Evolutionary conservation across 2,329 filamentous ascomycete genomes (phyloP).

Genomic region (Cladosporium sp.): DNA sequence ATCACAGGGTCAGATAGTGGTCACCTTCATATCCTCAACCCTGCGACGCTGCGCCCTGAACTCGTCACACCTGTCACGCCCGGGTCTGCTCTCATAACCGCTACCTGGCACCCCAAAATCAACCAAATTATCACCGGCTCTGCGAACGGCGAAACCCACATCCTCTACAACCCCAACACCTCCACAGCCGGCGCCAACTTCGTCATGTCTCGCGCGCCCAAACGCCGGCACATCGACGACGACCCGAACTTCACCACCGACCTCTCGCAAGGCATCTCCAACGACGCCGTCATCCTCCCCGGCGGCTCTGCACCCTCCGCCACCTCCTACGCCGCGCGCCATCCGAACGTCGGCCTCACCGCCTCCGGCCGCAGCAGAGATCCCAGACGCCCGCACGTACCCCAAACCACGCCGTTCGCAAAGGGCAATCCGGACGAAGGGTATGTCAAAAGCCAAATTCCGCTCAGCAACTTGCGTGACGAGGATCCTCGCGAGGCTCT

Average conservation of each 20-base stretch:
- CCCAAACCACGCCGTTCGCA: constrained; percentile 80
- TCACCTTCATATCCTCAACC: constrained; percentile 87
- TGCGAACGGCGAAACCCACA: constrained; percentile 81
- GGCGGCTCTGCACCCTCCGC: constrained; percentile 42
- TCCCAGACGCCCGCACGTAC: constrained; percentile 79
- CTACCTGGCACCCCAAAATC: constrained; percentile 88
- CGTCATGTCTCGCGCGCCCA: constrained; percentile 89
- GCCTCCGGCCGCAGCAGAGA: constrained; percentile 74
- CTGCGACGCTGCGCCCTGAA: constrained; percentile 81
- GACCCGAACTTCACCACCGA: constrained; percentile 84
- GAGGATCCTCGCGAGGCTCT: constrained; percentile 93
- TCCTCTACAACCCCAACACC: constrained; percentile 84
- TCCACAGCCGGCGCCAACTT: constrained; percentile 79
- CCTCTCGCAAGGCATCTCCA: constrained; percentile 73
- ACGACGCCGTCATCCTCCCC: constrained; percentile 68
- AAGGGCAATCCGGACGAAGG: constrained; percentile 86
- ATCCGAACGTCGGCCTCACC: constrained; percentile 70
- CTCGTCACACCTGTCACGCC: constrained; percentile 86
- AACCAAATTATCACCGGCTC: constrained; percentile 96
- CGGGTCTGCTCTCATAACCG: constrained; percentile 73
- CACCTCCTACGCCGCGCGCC: constrained; percentile 53
- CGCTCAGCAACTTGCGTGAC: constrained; percentile 87
- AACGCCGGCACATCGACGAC: constrained; percentile 93
- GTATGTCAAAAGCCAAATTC: constrained; percentile 83
- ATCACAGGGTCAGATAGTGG: constrained; percentile 85